A percentile compares a stretch with the other conserved stretches of the same genome.
These are phyloP conservation scores for Hirsutella minnesotensis DNA, from an alignment of 2,329 filamentous ascomycete genomes.

Conservation along the genomic window DNA sequence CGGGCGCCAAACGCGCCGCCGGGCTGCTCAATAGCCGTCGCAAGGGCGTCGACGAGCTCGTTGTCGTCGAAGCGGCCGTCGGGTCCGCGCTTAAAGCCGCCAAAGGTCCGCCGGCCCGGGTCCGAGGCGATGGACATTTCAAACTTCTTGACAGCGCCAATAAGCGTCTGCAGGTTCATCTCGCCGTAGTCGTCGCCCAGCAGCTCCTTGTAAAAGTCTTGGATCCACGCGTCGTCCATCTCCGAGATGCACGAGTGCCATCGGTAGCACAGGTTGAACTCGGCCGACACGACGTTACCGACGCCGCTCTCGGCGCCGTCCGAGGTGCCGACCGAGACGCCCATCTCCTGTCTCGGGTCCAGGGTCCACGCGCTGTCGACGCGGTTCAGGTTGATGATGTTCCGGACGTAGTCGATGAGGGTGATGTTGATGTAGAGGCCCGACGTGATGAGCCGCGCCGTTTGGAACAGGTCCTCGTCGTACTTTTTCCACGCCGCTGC, in stretches of 20 bases:
- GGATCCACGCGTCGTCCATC: slow-evolving; percentile 71
- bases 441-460: slow-evolving; percentile 60
- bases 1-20: slow-evolving; percentile 62
- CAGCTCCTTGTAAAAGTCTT: slow-evolving; percentile 52
- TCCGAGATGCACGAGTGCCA: slow-evolving; percentile 69
- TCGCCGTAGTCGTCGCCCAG: slow-evolving; percentile 43
- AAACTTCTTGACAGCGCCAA: slow-evolving; percentile 50
- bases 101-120: slow-evolving; percentile 57
- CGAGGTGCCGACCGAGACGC: slow-evolving; percentile 38
- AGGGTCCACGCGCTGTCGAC: slow-evolving; percentile 68
- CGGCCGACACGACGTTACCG: slow-evolving; percentile 74
- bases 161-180: slow-evolving; percentile 48
- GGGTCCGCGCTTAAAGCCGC: slow-evolving; percentile 47
- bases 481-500: slow-evolving; percentile 51
- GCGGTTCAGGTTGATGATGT: slow-evolving; percentile 51
- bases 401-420: slow-evolving; percentile 66
- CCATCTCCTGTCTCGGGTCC: slow-evolving; percentile 62
- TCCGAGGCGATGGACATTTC: slow-evolving; percentile 51
- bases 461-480: slow-evolving; percentile 71
- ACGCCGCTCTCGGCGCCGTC: slow-evolving; percentile 55
- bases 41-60: slow-evolving; percentile 60
- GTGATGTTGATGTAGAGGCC: slow-evolving; percentile 73
- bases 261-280: slow-evolving; percentile 81
- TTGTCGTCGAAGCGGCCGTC: slow-evolving; percentile 66
- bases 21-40: slow-evolving; percentile 62